Conservation (phyloP, 768 basidiomycete species). For the Rossbeevera mucosa region DNA sequence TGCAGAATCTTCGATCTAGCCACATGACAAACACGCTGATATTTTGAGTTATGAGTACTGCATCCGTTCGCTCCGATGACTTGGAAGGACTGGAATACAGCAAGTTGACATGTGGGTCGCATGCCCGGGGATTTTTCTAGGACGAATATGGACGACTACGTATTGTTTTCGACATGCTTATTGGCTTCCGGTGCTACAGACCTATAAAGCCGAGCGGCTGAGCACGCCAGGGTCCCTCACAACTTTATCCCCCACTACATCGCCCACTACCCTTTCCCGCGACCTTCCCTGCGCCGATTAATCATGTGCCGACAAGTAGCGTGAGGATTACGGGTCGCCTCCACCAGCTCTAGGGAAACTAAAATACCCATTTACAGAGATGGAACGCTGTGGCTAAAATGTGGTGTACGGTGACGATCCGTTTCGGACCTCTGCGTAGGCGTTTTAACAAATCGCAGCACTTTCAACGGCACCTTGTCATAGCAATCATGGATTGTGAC, state of each 20-base stretch:
- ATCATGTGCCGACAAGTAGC: constrained; percentile 73
- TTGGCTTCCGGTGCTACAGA: constrained; percentile 21
- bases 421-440: constrained; percentile 3
- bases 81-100: constrained; percentile 25
- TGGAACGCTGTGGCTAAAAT: constrained; percentile 71
- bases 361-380: constrained; percentile 41
- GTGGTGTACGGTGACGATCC: constrained; percentile 47
- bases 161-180: constrained; percentile 26
- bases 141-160: constrained; percentile 25
- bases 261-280: constrained; percentile 1
- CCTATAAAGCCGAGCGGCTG: constrained; percentile 27
- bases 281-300: background rate
- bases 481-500: constrained; percentile 74
- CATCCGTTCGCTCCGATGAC: constrained; percentile 7
- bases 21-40: constrained; percentile 29
- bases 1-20: constrained; percentile 20
- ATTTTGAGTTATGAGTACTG: constrained; percentile 14
- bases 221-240: constrained; percentile 7
- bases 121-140: constrained; percentile 20
- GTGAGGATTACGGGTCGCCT: constrained; percentile 41
- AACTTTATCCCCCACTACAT: constrained; percentile 12
- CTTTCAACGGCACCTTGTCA: constrained; percentile 71
- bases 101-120: constrained; percentile 25
- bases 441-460: constrained; percentile 43
- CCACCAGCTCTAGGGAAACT: background rate